Base-by-base conservation (phyloP, 768 basidiomycete species). In the Hericium erinaceus region DNA sequence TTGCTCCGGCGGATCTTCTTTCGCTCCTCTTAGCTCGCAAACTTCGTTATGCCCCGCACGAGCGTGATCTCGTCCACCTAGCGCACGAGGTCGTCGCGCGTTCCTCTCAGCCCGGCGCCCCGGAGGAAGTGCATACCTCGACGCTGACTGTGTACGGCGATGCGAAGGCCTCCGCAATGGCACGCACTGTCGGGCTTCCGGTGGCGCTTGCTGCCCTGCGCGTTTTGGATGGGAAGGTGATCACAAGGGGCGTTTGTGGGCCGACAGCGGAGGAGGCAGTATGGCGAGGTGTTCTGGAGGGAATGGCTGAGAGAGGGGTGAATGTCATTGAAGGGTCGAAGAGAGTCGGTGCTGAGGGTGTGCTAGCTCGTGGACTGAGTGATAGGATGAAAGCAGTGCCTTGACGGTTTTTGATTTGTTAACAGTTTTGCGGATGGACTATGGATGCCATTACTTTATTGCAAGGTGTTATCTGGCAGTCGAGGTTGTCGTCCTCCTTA, bases 1-100 rank as follows among this genome's bases (percentile, higher is more conserved):
- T 71, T 18, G 66, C 78, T 3, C 85, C 90, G 1, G 74, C 94
- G 61, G 89, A 94, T 65, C 72, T 89, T 16, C 83, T 97, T 64
- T 83, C 92, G 1, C 69, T 73, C 39, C 74, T 93, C 7, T 79
- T 97, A 15, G 77, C 87, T 0, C 77, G 84, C 64, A 84, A 82
- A 59, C 79, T 95, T 38, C 75, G 75, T 11, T 97, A 95, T 67
- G 67, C 59, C 0, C 79, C 81, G 0, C 72, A 75, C 40, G 95
- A 98, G 69, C 80, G 85, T 16, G 95, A 98, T 68, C 82, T 92
- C 72, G 92, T 94, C 60, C 78, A 95, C 28, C 81, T 97, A 15
- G 76, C 84, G 54, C 94, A 98, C 70, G 86, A 94, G 68, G 77
- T 97, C 62, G 79, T 88, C 52, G 78, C 85, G 0, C 64, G 64